Base-by-base conservation (phyloP, 495 filamentous ascomycete genomes). In the Aspergillus baeticus region DNA sequence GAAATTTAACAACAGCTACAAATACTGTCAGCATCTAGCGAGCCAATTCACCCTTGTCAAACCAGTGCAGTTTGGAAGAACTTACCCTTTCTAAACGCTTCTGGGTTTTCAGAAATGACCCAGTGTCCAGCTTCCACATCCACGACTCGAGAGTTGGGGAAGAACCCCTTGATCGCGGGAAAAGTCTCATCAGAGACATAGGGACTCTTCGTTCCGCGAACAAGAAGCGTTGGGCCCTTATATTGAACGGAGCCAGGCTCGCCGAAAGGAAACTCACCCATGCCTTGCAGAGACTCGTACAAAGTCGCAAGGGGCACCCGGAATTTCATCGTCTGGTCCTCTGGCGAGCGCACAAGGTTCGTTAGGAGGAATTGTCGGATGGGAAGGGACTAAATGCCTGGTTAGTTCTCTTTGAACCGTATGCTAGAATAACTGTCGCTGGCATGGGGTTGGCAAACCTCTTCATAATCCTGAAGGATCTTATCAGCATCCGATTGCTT, bases 101-200 rank as follows among this genome's bases (percentile, higher is more conserved):
- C 87, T 0, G 94, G 94, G 54, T 92, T 89, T 77, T 98, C 93
- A 10, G 89, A 90, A 60, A 95, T 93, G 0, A 98, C 76, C 94
- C 94, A 98, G 66, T 98, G 94, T 0, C 94, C 94, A 5, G 87
- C 82, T 17, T 96, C 89, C 33, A 97, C 81, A 74, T 96, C 92
- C 13, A 78, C 83, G 31, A 97, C 65, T 63, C 82, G 69, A 54
- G 96, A 94, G 37, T 80, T 75, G 23, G 94, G 94, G 68, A 97
- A 98, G 70, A 98, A 97, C 57, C 80, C 78, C 18, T 92, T 95
- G 57, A 96, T 90, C 5, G 88, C 72, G 10, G 94, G 93, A 29
- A 98, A 68, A n/a, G 85, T 83, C 64, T 96, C 89, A 61, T 96
- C 92, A 1, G 88, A 81, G 1, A 98, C 85, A 70, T 98, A 98